phyloP scores from a whole-genome alignment of 2,329 filamentous ascomycete species.

The Hypoxylon sp. region DNA sequence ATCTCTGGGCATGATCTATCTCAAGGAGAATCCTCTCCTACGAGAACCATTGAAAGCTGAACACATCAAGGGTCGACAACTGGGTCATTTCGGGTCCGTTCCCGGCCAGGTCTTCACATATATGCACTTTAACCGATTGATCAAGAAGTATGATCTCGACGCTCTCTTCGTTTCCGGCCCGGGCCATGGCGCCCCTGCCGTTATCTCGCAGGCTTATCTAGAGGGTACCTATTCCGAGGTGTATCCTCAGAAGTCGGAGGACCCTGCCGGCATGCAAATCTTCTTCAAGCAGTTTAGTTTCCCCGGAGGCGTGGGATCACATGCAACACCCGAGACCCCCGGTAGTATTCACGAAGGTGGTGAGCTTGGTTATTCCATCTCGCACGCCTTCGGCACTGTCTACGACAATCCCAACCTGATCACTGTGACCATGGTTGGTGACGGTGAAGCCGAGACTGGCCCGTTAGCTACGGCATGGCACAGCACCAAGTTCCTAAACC shows the following conservation, averaged over 20 bases:
- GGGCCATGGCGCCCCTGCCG: conserved; percentile 81
- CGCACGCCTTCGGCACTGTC: conserved; percentile 82
- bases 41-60: conserved; percentile 75
- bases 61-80: conserved; percentile 78
- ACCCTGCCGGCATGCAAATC: conserved; percentile 75
- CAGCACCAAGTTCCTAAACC: conserved; percentile 85
- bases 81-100: conserved; percentile 84
- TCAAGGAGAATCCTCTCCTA: conserved; percentile 79
- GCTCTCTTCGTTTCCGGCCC: conserved; percentile 81
- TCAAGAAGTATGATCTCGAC: conserved; percentile 83
- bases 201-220: conserved; percentile 81
- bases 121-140: conserved; percentile 85
- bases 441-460: conserved; percentile 85
- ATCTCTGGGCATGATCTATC: conserved; percentile 84
- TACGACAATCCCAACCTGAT: conserved; percentile 82
- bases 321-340: conserved; percentile 83
- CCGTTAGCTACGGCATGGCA: conserved; percentile 85
- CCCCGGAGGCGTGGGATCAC: conserved; percentile 81
- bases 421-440: conserved; percentile 81
- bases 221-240: conserved; percentile 84
- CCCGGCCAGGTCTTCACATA: conserved; percentile 86
- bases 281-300: conserved; percentile 90
- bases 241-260: conserved; percentile 79
- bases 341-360: conserved; percentile 84
- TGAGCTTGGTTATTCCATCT: conserved; percentile 85